Conservation (phyloP, 768 basidiomycete species). For the Boletus edulis region DNA sequence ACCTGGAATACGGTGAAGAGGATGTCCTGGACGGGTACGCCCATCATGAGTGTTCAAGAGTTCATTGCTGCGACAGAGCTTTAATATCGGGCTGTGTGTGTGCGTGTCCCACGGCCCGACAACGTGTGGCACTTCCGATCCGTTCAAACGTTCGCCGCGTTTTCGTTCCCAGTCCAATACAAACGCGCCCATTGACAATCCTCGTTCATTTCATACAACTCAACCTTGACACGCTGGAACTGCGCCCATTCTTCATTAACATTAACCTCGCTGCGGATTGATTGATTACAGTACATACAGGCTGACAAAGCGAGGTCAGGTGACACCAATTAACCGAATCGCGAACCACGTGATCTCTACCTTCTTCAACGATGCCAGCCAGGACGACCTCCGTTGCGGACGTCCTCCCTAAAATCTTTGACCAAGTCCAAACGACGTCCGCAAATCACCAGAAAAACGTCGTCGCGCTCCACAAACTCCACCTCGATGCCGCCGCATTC, state of each 20-base stretch:
- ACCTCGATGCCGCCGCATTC: constrained; percentile 56
- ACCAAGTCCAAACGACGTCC: constrained; percentile 68
- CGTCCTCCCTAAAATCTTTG: constrained; percentile 55
- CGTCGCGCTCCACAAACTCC: constrained; percentile 78
- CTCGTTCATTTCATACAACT: too few relatives aligned
- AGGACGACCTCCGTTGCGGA: constrained; percentile 6
- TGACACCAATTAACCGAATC: too few relatives aligned
- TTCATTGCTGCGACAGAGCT: not conserved
- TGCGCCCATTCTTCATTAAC: too few relatives aligned
- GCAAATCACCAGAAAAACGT: constrained; percentile 91
- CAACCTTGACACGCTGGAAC: too few relatives aligned
- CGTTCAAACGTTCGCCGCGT: too few relatives aligned
- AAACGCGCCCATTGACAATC: too few relatives aligned
- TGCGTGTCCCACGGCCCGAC: not conserved
- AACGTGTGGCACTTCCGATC: too few relatives aligned
- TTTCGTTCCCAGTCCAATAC: too few relatives aligned
- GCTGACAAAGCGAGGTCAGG: too few relatives aligned
- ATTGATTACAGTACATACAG: too few relatives aligned
- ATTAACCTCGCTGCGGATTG: too few relatives aligned
- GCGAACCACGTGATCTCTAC: constrained; percentile 16
- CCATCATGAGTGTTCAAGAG: constrained; percentile 1
- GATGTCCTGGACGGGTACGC: constrained; percentile 11
- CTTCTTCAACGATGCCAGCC: constrained; percentile 15
- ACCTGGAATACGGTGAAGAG: constrained; percentile 33
- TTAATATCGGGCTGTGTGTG: too few relatives aligned